A percentile compares a stretch with the other conserved stretches of the same genome.
These are phyloP conservation scores for Kwoniella heveanensis DNA, from an alignment of 768 basidiomycete species.

Conservation along the genomic window DNA sequence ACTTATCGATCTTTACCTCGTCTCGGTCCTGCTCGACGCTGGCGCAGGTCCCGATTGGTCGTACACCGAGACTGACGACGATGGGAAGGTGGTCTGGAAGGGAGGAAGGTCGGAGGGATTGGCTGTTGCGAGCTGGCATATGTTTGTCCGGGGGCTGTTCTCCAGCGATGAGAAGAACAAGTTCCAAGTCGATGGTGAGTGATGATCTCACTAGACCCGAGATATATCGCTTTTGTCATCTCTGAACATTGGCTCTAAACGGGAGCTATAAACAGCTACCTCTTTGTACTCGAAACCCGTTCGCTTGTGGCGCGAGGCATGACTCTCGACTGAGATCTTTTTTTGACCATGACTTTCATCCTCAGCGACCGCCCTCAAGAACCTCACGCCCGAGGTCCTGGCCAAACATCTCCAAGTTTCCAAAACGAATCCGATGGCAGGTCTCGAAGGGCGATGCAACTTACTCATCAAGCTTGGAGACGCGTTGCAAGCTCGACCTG, in stretches of 20 bases:
- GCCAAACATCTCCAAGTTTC: conserved; percentile 77
- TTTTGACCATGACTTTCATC: no score
- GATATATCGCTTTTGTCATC: neutral
- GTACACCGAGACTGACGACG: conserved; percentile 63
- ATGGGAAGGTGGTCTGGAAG: conserved; percentile 54
- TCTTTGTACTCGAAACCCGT: no score
- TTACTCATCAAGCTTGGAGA: conserved; percentile 72
- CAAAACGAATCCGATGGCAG: conserved; percentile 77
- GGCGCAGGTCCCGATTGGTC: conserved; percentile 84
- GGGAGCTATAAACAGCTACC: no score
- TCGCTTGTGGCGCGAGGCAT: no score
- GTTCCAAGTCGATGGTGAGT: conserved; percentile 76
- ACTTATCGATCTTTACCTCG: conserved; percentile 80
- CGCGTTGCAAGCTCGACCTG: conserved; percentile 68
- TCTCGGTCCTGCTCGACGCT: conserved; percentile 90
- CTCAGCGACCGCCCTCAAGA: conserved; percentile 70
- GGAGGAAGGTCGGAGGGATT: conserved; percentile 71
- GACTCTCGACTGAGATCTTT: no score
- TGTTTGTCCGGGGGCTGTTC: conserved; percentile 84
- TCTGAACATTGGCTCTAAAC: neutral
- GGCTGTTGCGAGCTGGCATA: conserved; percentile 84
- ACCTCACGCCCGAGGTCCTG: conserved; percentile 65
- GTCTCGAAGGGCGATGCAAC: conserved; percentile 79
- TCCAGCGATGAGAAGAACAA: conserved; percentile 67
- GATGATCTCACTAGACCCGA: conserved; percentile 11